A percentile compares a stretch with the other conserved stretches of the same genome.
Evolutionary conservation across 2,329 filamentous ascomycete species (phyloP).

Genomic region (Colletotrichum gigasporum): DNA sequence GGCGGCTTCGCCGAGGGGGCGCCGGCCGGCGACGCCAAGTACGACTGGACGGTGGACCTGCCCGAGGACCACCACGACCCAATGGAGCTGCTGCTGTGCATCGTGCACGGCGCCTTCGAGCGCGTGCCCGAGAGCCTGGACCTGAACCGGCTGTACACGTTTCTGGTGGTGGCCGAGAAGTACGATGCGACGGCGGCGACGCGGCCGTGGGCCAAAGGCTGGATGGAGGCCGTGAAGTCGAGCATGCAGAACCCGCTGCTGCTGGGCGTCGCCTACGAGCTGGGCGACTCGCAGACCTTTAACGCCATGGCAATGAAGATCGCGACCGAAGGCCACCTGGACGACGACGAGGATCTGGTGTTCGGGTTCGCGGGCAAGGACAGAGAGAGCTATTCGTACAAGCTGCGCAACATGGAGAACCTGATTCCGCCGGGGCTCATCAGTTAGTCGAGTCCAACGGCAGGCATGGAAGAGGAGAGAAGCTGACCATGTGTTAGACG

Average conservation of each 20-base stretch:
- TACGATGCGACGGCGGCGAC: conserved; percentile 39
- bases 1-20: conserved; percentile 38
- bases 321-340: conserved; percentile 33
- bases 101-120: conserved; percentile 41
- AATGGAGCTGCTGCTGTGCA: conserved; percentile 40
- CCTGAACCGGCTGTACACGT: conserved; percentile 37
- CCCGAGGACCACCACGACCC: conserved; percentile 42
- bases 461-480: accelerated
- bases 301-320: conserved; percentile 34
- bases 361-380: conserved; percentile 6
- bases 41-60: conserved; percentile 39
- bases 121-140: conserved; percentile 35
- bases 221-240: conserved; percentile 33
- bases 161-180: conserved; percentile 42
- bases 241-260: conserved; percentile 33
- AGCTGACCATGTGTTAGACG: background rate
- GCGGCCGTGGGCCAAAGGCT: conserved; percentile 36
- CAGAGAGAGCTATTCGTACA: conserved; percentile 1
- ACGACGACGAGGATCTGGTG: conserved; percentile 14
- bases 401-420: conserved; percentile 5
- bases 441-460: background rate
- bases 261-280: conserved; percentile 43
- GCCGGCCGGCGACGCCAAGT: background rate
- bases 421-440: background rate
- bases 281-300: conserved; percentile 39